These are phyloP conservation scores for Globisporangium paroecandrum DNA, from an alignment of 352 stramenopile genomes.

Conservation along the genomic window DNA sequence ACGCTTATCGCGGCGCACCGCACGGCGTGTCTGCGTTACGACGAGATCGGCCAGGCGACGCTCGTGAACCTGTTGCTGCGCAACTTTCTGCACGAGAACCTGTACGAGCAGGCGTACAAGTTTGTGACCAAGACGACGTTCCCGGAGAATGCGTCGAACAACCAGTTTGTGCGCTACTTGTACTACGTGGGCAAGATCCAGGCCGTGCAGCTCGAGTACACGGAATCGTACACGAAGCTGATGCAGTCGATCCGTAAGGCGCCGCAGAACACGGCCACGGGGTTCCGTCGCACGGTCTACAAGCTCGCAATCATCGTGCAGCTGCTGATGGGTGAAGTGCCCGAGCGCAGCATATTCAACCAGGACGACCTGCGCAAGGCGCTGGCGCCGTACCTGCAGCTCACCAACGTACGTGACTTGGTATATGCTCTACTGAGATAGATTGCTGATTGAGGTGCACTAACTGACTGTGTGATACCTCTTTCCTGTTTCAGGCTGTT, in stretches of 20 bases:
- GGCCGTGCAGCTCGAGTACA: conserved; percentile 97
- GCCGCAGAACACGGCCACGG: conserved; percentile 93
- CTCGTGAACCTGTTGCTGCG: conserved; percentile 90
- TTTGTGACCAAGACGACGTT: conserved; percentile 90
- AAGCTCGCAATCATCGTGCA: conserved; percentile 97
- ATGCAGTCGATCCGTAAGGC: conserved; percentile 96
- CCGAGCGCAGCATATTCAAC: conserved; percentile 94
- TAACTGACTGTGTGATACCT: conserved; percentile 8
- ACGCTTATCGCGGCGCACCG: conserved; percentile 79
- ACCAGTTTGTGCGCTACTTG: conserved; percentile 97
- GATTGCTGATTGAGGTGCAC: not conserved
- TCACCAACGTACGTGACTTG: conserved; percentile 82
- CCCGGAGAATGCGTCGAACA: conserved; percentile 94
- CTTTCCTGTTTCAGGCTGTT: conserved; percentile 76
- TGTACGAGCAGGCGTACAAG: conserved; percentile 92
- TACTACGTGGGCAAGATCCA: conserved; percentile 97
- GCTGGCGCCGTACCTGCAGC: conserved; percentile 93
- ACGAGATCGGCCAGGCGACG: conserved; percentile 89
- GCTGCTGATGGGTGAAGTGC: conserved; percentile 97
- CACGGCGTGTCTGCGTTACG: conserved; percentile 85
- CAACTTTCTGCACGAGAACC: conserved; percentile 87
- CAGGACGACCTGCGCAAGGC: conserved; percentile 86
- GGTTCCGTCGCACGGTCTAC: conserved; percentile 95
- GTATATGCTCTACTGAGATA: not conserved
- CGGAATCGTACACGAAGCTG: conserved; percentile 94